These are phyloP conservation scores for Penicillium sp. DNA, from an alignment of 2,329 filamentous ascomycete species.

Conservation along the genomic window DNA sequence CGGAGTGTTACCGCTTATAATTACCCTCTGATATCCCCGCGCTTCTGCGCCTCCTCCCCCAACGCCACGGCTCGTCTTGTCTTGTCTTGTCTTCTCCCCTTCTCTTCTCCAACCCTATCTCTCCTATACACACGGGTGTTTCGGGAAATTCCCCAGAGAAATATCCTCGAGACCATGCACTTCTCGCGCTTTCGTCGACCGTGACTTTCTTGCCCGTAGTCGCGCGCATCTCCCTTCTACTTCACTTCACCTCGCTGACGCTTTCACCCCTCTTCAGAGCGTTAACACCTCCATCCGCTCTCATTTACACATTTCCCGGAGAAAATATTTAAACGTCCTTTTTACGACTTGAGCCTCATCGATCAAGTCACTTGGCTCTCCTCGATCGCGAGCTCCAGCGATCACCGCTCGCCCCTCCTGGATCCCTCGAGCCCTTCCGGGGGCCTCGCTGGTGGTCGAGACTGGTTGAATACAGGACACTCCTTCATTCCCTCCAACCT, in stretches of 20 bases:
- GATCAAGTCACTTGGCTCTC: conserved; percentile 7
- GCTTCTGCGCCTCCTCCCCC: conserved; percentile 15
- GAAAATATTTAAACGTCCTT: neutral
- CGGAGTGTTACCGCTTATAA: conserved; percentile 4
- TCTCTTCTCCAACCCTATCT: neutral
- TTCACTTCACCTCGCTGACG: neutral
- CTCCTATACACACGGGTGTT: neutral
- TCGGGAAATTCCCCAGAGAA: neutral
- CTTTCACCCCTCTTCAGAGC: neutral
- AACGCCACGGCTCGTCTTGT: conserved; percentile 17
- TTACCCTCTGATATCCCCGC: conserved; percentile 10
- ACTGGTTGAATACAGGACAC: conserved; percentile 40
- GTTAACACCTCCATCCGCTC: neutral
- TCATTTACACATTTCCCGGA: neutral
- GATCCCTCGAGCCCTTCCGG: conserved; percentile 47
- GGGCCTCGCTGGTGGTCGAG: conserved; percentile 46
- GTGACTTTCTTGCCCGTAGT: conserved; percentile 10
- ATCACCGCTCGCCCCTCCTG: conserved; percentile 45
- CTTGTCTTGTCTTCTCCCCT: conserved; percentile 2
- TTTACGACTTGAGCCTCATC: neutral
- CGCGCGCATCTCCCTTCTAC: neutral
- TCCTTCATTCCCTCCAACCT: conserved; percentile 21
- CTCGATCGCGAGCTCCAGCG: conserved; percentile 30
- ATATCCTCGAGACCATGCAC: conserved; percentile 18
- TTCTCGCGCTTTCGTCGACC: conserved; percentile 17